Evolutionary conservation across 495 filamentous ascomycete genomes (phyloP).

Genomic region (Aspergillus ostianus): DNA sequence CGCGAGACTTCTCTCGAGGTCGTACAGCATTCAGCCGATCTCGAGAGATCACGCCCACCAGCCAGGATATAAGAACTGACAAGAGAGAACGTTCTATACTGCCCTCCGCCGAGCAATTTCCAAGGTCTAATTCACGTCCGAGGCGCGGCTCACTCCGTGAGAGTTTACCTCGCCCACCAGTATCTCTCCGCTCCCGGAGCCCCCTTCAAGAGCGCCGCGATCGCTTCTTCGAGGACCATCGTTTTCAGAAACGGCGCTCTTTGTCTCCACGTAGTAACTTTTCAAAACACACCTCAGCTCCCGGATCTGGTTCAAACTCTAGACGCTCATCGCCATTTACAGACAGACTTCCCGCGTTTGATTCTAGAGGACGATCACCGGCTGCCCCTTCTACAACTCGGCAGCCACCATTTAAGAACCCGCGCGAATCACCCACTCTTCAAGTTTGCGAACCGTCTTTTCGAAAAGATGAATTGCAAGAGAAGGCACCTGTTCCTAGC

Average conservation of each 20-base stretch:
- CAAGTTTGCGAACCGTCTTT: slow-evolving; percentile 1
- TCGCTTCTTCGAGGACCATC: slow-evolving; percentile 12
- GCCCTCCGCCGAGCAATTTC: slow-evolving; percentile 21
- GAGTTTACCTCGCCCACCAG: slow-evolving; percentile 13
- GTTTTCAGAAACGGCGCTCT: slow-evolving; percentile 23
- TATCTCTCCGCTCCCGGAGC: slow-evolving; percentile 23
- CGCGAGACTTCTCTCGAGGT: slow-evolving; percentile 33
- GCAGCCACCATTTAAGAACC: slow-evolving; percentile 9
- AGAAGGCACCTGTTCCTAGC: not conserved
- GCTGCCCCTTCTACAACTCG: slow-evolving; percentile 10
- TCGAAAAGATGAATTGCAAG: not conserved
- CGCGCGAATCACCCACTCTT: slow-evolving; percentile 4
- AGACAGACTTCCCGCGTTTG: slow-evolving; percentile 23
- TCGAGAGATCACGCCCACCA: slow-evolving; percentile 33
- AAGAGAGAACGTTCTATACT: slow-evolving; percentile 24
- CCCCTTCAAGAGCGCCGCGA: slow-evolving; percentile 25
- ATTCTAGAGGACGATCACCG: slow-evolving; percentile 30
- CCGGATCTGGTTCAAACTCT: slow-evolving; percentile 39
- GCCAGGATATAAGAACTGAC: slow-evolving; percentile 26
- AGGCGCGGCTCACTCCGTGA: slow-evolving; percentile 19
- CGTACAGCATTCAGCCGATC: slow-evolving; percentile 34
- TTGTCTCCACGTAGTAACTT: slow-evolving; percentile 28
- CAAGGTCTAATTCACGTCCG: slow-evolving; percentile 31
- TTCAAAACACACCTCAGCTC: slow-evolving; percentile 31
- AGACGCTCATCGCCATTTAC: slow-evolving; percentile 37